phyloP scores from a whole-genome alignment of 306 rosid species.

The Cucumis melo region DNA sequence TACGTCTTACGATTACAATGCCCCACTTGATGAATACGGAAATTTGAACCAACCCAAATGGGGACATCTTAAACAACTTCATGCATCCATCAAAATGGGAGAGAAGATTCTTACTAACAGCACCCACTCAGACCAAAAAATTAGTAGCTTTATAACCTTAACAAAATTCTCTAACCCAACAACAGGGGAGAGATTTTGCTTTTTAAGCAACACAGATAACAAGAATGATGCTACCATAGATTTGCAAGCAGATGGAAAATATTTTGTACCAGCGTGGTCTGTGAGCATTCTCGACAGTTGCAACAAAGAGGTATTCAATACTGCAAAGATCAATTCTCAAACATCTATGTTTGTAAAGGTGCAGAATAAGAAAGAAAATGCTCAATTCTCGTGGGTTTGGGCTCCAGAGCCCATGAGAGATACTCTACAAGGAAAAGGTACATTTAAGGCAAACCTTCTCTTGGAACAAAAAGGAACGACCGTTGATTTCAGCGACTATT shows the following conservation, averaged over 20 bases:
- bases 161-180: background rate
- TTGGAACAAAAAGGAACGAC: background rate
- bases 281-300: background rate
- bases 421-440: background rate
- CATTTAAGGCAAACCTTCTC: background rate
- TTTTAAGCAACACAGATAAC: background rate
- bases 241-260: background rate
- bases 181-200: background rate
- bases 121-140: background rate
- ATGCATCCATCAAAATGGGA: background rate
- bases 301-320: background rate
- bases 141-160: background rate
- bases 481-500: background rate
- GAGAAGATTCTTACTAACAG: background rate
- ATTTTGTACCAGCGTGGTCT: background rate
- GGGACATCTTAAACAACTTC: background rate
- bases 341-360: background rate
- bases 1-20: background rate
- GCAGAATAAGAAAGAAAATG: too few species aligned
- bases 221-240: background rate
- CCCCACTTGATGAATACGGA: background rate
- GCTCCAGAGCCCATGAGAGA: background rate
- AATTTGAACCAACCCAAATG: background rate
- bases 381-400: background rate
- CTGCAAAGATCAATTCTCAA: background rate